phyloP scores from a whole-genome alignment of 2,329 filamentous ascomycete species.

The Nothopassalora personata region DNA sequence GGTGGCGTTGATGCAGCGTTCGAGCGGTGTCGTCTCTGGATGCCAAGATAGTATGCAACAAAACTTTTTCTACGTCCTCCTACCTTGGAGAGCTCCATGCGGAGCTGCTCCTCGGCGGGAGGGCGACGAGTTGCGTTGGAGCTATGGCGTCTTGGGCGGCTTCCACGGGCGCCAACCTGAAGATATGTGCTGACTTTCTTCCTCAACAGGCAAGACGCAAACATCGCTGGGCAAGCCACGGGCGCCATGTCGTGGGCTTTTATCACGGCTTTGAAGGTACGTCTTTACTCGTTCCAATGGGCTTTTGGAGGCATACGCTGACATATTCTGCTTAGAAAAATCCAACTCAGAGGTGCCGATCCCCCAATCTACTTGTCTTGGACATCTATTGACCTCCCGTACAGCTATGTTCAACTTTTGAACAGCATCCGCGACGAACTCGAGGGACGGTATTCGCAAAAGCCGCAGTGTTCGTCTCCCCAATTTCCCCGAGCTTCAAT shows the following conservation, averaged over 20 bases:
- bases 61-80: conserved; percentile 19
- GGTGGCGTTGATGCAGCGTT: conserved; percentile 16
- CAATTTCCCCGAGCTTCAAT: too few relatives aligned
- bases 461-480: conserved; percentile 60
- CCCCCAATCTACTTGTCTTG: neutral
- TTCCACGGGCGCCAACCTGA: neutral
- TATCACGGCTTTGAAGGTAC: conserved; percentile 78
- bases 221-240: conserved; percentile 80
- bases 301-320: too few relatives aligned
- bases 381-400: conserved; percentile 62
- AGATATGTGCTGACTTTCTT: conserved; percentile 15
- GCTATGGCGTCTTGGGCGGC: conserved; percentile 10
- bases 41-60: conserved; percentile 18
- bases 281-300: too few relatives aligned
- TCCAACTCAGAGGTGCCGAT: neutral
- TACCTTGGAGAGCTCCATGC: conserved; percentile 21
- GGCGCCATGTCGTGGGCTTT: conserved; percentile 99
- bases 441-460: conserved; percentile 80
- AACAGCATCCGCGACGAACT: conserved; percentile 93
- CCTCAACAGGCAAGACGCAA: conserved; percentile 70
- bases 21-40: conserved; percentile 7
- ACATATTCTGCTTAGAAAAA: too few relatives aligned
- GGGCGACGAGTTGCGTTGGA: conserved; percentile 31
- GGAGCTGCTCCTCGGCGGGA: conserved; percentile 23
- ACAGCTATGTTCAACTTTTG: conserved; percentile 91